Conservation (phyloP, 495 filamentous ascomycete species). For the Penicilliopsis zonata region DNA sequence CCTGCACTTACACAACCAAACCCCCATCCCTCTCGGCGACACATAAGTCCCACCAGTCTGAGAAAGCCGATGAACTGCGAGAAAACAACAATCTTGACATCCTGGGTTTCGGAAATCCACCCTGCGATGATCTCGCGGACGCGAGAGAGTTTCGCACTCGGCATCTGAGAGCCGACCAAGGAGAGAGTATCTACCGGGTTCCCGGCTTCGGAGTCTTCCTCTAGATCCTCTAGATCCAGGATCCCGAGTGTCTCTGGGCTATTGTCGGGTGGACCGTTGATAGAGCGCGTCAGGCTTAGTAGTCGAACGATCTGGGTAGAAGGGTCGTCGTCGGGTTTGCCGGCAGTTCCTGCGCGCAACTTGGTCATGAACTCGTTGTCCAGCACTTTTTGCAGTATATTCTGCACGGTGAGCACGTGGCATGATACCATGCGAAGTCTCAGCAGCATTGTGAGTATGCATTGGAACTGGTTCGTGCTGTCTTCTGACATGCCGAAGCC, state of each 20-base stretch:
- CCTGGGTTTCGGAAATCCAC: conserved; percentile 21
- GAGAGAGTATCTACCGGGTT: conserved; percentile 17
- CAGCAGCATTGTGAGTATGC: conserved; percentile 26
- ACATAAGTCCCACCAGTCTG: conserved; percentile 15
- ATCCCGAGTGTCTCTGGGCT: neutral
- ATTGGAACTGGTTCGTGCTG: conserved; percentile 8
- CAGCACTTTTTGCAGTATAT: conserved; percentile 28
- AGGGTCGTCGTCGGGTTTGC: conserved; percentile 5
- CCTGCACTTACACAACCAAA: conserved; percentile 12
- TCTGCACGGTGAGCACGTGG: conserved; percentile 38
- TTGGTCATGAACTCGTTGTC: conserved; percentile 24
- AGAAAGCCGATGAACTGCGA: conserved; percentile 23
- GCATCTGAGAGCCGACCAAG: conserved; percentile 7
- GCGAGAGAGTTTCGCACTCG: conserved; percentile 15
- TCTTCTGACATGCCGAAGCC: neutral
- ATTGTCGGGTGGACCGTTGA: too few species aligned
- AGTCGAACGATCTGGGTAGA: too few species aligned
- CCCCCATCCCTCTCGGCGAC: conserved; percentile 12
- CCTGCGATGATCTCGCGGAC: conserved; percentile 15
- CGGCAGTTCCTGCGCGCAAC: conserved; percentile 4
- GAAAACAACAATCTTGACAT: conserved; percentile 30
- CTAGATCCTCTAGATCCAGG: conserved; percentile 2
- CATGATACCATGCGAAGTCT: conserved; percentile 39
- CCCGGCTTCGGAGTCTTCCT: conserved; percentile 2
- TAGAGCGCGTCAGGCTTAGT: too few species aligned